These are phyloP conservation scores for Cercospora zeae-maydis DNA, from an alignment of 2,329 filamentous ascomycete genomes.

Conservation along the genomic window DNA sequence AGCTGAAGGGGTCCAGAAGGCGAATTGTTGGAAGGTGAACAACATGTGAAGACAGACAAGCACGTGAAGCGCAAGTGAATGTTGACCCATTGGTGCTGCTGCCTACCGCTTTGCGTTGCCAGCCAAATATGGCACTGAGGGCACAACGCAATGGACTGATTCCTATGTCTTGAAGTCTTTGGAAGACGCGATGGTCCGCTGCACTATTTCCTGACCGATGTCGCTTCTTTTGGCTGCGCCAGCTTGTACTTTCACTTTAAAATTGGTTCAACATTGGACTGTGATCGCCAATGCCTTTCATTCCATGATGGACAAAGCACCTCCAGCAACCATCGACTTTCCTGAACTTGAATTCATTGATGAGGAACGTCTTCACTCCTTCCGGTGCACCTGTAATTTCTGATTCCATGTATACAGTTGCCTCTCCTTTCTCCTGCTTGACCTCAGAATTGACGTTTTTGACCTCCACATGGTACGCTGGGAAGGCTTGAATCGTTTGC, in stretches of 20 bases:
- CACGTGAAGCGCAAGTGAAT: background rate
- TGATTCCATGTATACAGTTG: slow-evolving; percentile 13
- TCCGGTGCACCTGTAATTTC: slow-evolving; percentile 14
- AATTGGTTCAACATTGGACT: slow-evolving; percentile 3
- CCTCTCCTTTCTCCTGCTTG: slow-evolving; percentile 8
- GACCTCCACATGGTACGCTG: slow-evolving; percentile 11
- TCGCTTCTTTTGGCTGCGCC: background rate
- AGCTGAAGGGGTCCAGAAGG: background rate
- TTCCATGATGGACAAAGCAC: slow-evolving; percentile 15
- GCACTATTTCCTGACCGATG: background rate
- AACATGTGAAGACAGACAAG: background rate
- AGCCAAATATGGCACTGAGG: no score
- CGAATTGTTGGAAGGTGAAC: background rate
- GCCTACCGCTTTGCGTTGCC: no score
- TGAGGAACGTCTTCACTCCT: slow-evolving; percentile 9
- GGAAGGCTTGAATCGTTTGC: slow-evolving; percentile 12
- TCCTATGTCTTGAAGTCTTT: background rate
- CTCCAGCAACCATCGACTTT: slow-evolving; percentile 11
- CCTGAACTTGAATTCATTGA: slow-evolving; percentile 17
- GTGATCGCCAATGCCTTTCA: slow-evolving; percentile 16
- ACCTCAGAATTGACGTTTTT: slow-evolving; percentile 11
- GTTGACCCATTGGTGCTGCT: background rate
- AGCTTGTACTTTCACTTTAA: background rate
- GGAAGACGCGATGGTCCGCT: background rate
- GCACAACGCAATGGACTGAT: background rate